Evolutionary conservation across 2,329 filamentous ascomycete species (phyloP).

Genomic region (Diaporthe caulivora): DNA sequence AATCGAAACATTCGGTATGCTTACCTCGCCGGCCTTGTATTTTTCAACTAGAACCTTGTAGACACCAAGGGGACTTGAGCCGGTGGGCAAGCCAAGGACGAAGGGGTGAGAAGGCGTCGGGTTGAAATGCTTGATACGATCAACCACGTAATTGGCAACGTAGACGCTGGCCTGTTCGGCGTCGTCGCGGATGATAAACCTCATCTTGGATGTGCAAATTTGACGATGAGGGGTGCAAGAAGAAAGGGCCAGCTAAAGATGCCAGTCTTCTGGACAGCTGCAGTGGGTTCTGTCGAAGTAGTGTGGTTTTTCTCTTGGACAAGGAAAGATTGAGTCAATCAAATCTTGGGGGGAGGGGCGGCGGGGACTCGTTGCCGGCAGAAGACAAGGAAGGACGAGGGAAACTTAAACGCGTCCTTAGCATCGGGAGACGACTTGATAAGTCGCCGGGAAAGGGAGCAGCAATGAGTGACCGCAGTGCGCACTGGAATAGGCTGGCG

Average conservation of each 20-base stretch:
- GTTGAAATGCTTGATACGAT: slow-evolving; percentile 76
- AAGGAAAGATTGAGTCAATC: not conserved
- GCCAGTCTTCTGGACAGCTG: not conserved
- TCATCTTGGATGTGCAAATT: slow-evolving; percentile 60
- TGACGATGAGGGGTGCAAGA: not conserved
- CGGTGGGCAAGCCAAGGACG: slow-evolving; percentile 80
- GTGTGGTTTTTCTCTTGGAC: not conserved
- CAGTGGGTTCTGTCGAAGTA: not conserved
- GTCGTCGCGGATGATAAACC: slow-evolving; percentile 79
- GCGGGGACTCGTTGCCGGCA: not conserved
- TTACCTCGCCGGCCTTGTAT: slow-evolving; percentile 67
- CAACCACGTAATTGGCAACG: slow-evolving; percentile 80
- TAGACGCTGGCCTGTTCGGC: slow-evolving; percentile 73
- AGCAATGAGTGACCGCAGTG: slow-evolving; percentile 37
- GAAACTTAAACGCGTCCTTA: not conserved
- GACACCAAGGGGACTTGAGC: slow-evolving; percentile 77
- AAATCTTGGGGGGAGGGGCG: not conserved
- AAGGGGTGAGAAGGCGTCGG: slow-evolving; percentile 75
- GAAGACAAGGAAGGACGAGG: not conserved
- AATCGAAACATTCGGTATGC: not conserved
- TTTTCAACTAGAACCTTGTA: slow-evolving; percentile 76
- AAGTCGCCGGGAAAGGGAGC: slow-evolving; percentile 23
- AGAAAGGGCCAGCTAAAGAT: not conserved
- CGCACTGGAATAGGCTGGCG: slow-evolving; percentile 11
- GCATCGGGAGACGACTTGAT: slow-evolving; percentile 27